Base-by-base conservation (phyloP, 257 asterid species). In the Solanum lignicaule region DNA sequence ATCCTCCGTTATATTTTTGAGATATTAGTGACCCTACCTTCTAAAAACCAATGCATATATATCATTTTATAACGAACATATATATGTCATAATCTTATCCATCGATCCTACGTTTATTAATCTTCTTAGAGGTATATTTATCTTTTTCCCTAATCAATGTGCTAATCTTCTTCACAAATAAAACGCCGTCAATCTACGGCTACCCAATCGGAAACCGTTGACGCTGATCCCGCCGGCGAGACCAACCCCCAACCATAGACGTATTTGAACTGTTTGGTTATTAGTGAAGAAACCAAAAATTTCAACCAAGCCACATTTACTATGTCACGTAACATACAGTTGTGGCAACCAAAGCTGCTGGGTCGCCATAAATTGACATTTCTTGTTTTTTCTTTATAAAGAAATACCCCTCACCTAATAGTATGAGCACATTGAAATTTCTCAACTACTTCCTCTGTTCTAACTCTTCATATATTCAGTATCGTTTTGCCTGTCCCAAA, bases 361-460 rank as follows among this genome's bases (percentile, higher is more conserved):
- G 58, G 20, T 8, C 43, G 8, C 66, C 87, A 68, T 81, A 81
- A 81, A 81, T 43, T 43, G 39, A 48, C 83, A 48, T 66, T 78
- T 78, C 65, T 81, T 55, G 78, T 23, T 74, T 73, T 16, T 16
- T 16, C 25, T 69, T 18, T 41, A 89, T 78, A 46, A 88, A 38
- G 85, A 84, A 32, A 55, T 18, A 9, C 60, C 29, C 58, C 75
- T 91, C 90, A 92, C 93, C 96, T 92, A 94, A 90, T 89, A 21
- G 23, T 86, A 82, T 92, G 96, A 60, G 88, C 89, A 39, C 92
- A 94, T 93, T 93, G 90, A 95, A 84, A 60, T 20, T 93, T 31
- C 58, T 89, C 92, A 69, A 48, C 88, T 78, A 88, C 88, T 94
- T 90, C 79, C 43, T 84, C 90, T 84, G 12, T 82, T 52, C 27